phyloP scores from a whole-genome alignment of 805 yeast species.

The Starmerella roubikii region DNA sequence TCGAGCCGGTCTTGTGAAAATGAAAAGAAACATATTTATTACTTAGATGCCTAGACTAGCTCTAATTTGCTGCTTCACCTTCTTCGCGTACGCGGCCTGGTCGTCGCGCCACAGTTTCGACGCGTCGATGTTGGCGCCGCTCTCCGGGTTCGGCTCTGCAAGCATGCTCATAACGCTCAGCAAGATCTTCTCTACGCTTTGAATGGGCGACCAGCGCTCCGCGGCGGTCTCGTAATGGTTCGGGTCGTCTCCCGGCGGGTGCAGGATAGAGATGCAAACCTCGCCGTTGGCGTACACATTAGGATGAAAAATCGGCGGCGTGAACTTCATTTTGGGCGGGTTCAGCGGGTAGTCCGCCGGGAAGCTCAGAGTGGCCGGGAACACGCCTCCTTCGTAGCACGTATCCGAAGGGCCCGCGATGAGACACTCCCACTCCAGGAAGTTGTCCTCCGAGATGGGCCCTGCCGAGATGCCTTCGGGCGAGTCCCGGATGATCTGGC shows the following conservation, averaged over 20 bases:
- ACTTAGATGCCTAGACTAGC: constrained; percentile 53
- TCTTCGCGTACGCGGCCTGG: constrained; percentile 48
- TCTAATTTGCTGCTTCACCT: constrained; percentile 54
- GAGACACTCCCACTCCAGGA: constrained; percentile 73
- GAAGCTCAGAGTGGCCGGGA: constrained; percentile 57
- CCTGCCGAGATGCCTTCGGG: constrained; percentile 96
- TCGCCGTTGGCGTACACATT: constrained; percentile 88
- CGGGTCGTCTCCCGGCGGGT: constrained; percentile 96
- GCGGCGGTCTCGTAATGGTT: constrained; percentile 88
- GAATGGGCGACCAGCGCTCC: constrained; percentile 97
- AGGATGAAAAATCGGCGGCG: constrained; percentile 81
- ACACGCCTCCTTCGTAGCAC: constrained; percentile 78
- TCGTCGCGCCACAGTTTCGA: constrained; percentile 84
- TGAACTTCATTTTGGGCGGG: constrained; percentile 64
- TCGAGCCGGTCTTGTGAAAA: no score
- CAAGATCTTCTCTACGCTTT: constrained; percentile 90
- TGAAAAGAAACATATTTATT: constrained; percentile 1
- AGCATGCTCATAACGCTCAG: constrained; percentile 90
- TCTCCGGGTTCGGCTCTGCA: constrained; percentile 87
- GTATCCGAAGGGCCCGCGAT: constrained; percentile 75
- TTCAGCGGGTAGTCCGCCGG: constrained; percentile 72
- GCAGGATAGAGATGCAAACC: constrained; percentile 89
- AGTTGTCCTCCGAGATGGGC: constrained; percentile 60
- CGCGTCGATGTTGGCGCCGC: constrained; percentile 81
- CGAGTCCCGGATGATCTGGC: constrained; percentile 69